Percentiles rank a stretch among this genome's conserved stretches.
These are phyloP conservation scores for Alloteropsis angusta DNA, from an alignment of 202 grass and related monocot species.

Conservation along the genomic window DNA sequence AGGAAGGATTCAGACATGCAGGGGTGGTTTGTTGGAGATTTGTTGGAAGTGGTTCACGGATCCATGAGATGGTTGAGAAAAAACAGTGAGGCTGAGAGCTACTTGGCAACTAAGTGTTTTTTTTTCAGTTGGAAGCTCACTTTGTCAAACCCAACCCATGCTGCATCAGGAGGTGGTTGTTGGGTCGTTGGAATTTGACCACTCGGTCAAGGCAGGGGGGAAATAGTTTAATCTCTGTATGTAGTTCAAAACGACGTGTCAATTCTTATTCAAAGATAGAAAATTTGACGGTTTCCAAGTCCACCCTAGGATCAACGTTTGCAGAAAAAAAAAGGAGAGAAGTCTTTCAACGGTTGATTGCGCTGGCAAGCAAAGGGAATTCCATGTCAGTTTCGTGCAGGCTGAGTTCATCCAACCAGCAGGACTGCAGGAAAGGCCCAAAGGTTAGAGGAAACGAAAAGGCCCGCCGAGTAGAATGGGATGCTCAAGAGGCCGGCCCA, in stretches of 20 bases:
- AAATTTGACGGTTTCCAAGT: neutral
- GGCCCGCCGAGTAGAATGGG: neutral
- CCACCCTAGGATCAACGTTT: neutral
- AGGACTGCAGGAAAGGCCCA: neutral
- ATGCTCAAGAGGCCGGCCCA: neutral
- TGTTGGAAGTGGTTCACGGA: conserved; percentile 63
- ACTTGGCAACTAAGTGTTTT: neutral
- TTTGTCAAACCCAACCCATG: conserved; percentile 29
- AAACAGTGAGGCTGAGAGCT: neutral
- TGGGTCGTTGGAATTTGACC: conserved; percentile 4
- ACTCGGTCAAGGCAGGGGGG: neutral
- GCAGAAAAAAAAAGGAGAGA: neutral
- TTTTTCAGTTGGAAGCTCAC: neutral
- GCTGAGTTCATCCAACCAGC: neutral
- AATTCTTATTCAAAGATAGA: too few species aligned
- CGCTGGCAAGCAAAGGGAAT: neutral
- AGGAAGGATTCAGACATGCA: neutral
- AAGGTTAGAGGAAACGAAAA: neutral
- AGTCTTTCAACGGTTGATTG: neutral
- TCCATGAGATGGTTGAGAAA: conserved; percentile 22
- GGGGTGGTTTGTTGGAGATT: conserved; percentile 45
- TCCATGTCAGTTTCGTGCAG: neutral
- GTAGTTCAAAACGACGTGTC: too few species aligned
- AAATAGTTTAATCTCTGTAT: neutral
- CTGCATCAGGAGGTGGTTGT: neutral